Base-by-base conservation (phyloP, 257 asterid genomes). In the Phtheirospermum japonicum region DNA sequence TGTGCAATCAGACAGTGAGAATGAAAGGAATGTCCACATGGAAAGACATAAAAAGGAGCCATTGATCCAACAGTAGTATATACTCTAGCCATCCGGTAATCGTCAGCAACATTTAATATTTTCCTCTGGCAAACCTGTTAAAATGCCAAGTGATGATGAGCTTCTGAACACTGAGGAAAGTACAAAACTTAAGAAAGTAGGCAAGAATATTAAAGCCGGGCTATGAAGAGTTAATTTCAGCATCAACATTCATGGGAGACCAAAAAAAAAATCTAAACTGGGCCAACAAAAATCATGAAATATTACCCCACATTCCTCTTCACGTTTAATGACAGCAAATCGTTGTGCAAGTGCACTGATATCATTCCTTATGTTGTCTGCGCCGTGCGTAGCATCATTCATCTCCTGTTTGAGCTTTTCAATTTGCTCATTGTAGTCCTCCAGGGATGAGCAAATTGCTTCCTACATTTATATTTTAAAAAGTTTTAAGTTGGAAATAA, bases 41-140 rank as follows among this genome's bases (percentile, higher is more conserved):
- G 99, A 70, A 93, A 93, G 71, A 87, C 97, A 65, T 89, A 93
- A 80, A 93, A 89, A 71, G 99, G 97, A 63, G 95, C 87, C 94
- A 89, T 87, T 6, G 93, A 75, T 73, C 95, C 99, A 71, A 84
- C 86, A 34, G 94, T 76, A 16, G 88, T 75, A 76, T 89, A 89
- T 33, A 76, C 80, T 72, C 84, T 77, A 61, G 87, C 77, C 88
- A 75, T 81, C 70, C 82, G 85, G 70, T 76, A 81, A 66, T 85
- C 91, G 67, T 74, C 88, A 31, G 80, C 90, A 63, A 77, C 73
- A 66, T 75, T 85, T 75, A 93, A 74, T 75, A 87, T 89, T 73
- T 83, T 93, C 76, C 79, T 85, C 67, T 75, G 71, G 55, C 99
- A 93, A 59, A 80, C 99, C 99, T 93, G 80, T 59, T 20, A 72